Conservation (phyloP, 1,139 yeast genomes). For the Saccharomyces hybrid region DNA sequence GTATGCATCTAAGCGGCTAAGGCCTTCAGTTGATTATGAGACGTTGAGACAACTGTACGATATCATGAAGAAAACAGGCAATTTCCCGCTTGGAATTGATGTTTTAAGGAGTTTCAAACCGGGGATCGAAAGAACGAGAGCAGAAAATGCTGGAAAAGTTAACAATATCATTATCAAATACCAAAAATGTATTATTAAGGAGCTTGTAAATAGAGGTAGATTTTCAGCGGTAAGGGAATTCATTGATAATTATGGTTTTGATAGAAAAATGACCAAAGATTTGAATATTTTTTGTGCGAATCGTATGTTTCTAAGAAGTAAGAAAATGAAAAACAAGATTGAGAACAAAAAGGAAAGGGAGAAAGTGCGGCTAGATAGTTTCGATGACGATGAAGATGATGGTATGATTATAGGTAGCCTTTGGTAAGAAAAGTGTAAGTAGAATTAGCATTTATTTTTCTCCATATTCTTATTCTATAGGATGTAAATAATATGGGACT, state of each 20-base stretch:
- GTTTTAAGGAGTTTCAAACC: slow-evolving; percentile 11
- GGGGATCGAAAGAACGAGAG: slow-evolving; percentile 3
- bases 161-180: background rate
- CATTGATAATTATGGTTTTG: background rate
- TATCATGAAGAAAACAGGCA: slow-evolving; percentile 8
- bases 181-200: background rate
- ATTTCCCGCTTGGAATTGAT: slow-evolving; percentile 18
- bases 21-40: slow-evolving; percentile 15
- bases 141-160: background rate
- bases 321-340: slow-evolving; percentile 9
- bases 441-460: slow-evolving; percentile 1
- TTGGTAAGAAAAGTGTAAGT: slow-evolving; percentile 15
- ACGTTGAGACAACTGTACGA: slow-evolving; percentile 9
- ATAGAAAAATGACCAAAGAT: background rate
- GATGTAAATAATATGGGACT: background rate
- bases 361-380: slow-evolving; percentile 19
- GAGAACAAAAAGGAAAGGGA: slow-evolving; percentile 9
- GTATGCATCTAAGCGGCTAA: slow-evolving; percentile 10
- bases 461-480: slow-evolving; percentile 2
- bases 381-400: slow-evolving; percentile 35
- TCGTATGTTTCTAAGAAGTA: background rate
- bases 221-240: background rate
- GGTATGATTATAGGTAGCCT: slow-evolving; percentile 31
- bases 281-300: background rate
- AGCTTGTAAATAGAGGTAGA: background rate